Conservation (phyloP, 345 rosid genomes). For the Turritis glabra region DNA sequence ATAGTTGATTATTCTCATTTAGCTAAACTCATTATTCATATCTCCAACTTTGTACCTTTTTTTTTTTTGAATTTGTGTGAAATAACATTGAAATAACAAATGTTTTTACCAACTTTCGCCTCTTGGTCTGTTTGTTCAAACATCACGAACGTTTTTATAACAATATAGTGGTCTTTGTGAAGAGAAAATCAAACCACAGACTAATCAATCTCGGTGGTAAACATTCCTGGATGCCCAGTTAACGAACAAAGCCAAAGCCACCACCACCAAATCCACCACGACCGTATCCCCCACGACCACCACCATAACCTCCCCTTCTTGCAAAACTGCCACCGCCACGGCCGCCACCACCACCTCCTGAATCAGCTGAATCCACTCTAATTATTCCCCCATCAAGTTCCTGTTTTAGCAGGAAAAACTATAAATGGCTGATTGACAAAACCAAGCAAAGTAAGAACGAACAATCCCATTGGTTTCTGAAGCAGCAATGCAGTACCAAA, state of each 20-base stretch:
- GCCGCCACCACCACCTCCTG: conserved; percentile 37
- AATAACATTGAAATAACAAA: conserved; percentile 11
- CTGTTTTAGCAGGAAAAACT: conserved; percentile 14
- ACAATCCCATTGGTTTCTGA: not conserved
- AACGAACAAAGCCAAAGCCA: conserved; percentile 32
- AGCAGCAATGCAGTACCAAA: conserved; percentile 22
- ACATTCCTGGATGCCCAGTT: not conserved
- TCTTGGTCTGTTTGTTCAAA: conserved; percentile 22
- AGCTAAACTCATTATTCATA: conserved; percentile 21
- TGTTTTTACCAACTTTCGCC: conserved; percentile 12
- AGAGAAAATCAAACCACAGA: conserved; percentile 10
- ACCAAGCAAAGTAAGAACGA: conserved; percentile 19
- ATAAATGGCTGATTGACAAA: conserved; percentile 15
- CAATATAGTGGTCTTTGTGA: conserved; percentile 15
- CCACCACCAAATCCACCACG: conserved; percentile 10
- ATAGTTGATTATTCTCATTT: not conserved
- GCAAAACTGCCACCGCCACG: conserved; percentile 33
- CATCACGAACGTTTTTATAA: conserved; percentile 9
- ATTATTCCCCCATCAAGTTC: conserved; percentile 31
- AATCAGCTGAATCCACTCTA: conserved; percentile 30
- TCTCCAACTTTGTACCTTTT: conserved; percentile 2
- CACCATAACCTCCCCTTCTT: conserved; percentile 39
- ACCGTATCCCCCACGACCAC: conserved; percentile 26
- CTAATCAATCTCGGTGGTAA: conserved; percentile 6
- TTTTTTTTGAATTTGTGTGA: not conserved